Evolutionary conservation across 225 moss, liverwort and hornwort genomes (phyloP), one percentile per base, ranked within the genome.

Genomic region (Straminergon stramineum): DNA sequence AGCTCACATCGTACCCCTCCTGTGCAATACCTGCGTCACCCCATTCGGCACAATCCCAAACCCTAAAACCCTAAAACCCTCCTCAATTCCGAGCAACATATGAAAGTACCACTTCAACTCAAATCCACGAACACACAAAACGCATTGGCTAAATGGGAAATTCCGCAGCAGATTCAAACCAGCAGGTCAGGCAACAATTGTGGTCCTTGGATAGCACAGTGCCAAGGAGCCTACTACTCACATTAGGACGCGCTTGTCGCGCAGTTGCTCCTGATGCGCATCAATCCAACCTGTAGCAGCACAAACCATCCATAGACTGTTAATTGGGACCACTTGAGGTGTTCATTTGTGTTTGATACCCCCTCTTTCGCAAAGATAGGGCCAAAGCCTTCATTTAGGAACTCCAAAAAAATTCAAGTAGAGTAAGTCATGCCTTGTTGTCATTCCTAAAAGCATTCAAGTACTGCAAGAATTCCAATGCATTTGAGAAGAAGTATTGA

Each of bases 1-100:
- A 99, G 93, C 91, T 99, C 99, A 87, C 99, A 99, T 43, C 99
- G 95, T 34, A 99, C 96, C 81, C 99, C 99, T 86, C 99, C 99
- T 55, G 99, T 99, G 90, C 99, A 99, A 85, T 99, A 98, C 98
- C 98, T 98, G 94, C 87, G 83, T 75, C 32, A 80, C 15, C 20
- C 56, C 45, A 86, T 79, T 90, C 75, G 90, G 90, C 84, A 74
- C 84, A 86, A 75, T 56, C 31, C 62, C 17, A 67, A 74, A 90
- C 9, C 78, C 22, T 35, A 77, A 66, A 55, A 56, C 79, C 79
- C 75, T 21, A 75, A 75, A 79, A 67, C 80, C 84, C 67, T 87
- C 22, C 68, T 69, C 74, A 82, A 77, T 43, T 75, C 52, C 61
- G 37, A 76, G 63, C 48, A 81, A 41, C 63, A 84, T 31, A 32